phyloP scores from a whole-genome alignment of 2,329 filamentous ascomycete species.

The Onygenales sp. region DNA sequence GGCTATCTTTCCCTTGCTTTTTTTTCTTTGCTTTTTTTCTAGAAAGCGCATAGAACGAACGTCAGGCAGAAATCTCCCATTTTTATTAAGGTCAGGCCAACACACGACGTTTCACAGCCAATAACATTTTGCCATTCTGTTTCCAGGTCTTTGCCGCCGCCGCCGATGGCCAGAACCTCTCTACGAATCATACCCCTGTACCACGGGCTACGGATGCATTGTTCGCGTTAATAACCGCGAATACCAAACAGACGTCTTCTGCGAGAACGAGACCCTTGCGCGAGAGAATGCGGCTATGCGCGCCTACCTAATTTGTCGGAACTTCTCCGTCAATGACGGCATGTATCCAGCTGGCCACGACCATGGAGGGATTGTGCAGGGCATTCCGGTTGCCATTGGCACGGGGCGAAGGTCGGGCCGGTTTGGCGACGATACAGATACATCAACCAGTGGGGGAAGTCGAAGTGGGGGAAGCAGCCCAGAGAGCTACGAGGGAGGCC shows the following conservation, averaged over 20 bases:
- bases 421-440: constrained; percentile 40
- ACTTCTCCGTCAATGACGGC: constrained; percentile 93
- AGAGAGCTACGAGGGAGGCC: constrained; percentile 21
- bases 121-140: constrained; percentile 21
- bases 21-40: neutral
- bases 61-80: neutral
- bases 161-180: constrained; percentile 86
- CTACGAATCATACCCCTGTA: constrained; percentile 71
- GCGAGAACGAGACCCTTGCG: constrained; percentile 71
- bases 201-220: constrained; percentile 73
- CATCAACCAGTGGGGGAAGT: constrained; percentile 34
- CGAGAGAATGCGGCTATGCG: constrained; percentile 92
- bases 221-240: constrained; percentile 94
- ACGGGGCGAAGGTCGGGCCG: constrained; percentile 43
- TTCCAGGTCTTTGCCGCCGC: constrained; percentile 78
- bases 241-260: constrained; percentile 83
- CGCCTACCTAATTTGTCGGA: constrained; percentile 94
- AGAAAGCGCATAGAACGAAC: neutral
- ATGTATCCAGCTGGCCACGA: constrained; percentile 58
- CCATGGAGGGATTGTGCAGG: constrained; percentile 48
- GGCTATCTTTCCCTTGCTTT: constrained; percentile 4
- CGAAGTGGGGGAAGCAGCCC: constrained; percentile 50
- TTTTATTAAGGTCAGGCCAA: neutral
- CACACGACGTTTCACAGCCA: constrained; percentile 19
- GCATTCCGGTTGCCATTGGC: constrained; percentile 55